Evolutionary conservation across 768 basidiomycete genomes (phyloP), one percentile per base, ranked within the genome.

Genomic region (Hypholoma fasciculare): DNA sequence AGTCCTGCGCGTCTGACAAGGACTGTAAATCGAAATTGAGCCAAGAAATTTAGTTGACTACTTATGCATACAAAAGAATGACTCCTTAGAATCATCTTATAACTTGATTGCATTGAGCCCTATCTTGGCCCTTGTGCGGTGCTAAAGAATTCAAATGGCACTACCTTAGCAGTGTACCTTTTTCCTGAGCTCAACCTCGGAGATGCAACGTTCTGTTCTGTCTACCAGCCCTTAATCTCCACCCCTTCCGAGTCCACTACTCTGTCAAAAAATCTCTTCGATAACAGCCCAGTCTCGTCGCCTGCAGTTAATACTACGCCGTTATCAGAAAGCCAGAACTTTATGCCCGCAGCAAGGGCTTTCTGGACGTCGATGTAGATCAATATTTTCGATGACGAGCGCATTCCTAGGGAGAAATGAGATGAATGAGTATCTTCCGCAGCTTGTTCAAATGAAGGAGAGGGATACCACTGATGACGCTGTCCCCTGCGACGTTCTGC

Each of bases 261-360:
- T 14, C 82, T 79, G 16, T 73, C 62, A 72, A 97, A 98, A 67
- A 84, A 90, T 23, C 82, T 72, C 3, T 84, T 79, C 1, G 72
- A 65, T 12, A 96, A 66, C 55, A 83, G 76, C 0, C 94, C 94
- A 2, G 68, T 65, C 42, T 77, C 77, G 58, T 93, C 77, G 0
- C 96, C 96, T 50, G 85, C 86, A 0, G 92, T 94, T 1, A 98
- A 81, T 11, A 98, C 81, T 17, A 98, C 96, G 2, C 92, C 94
- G 61, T 98, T 98, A 3, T 83, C 77, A 1, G 94, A 96, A 2
- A 93, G 71, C 71, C 83, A 87, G 58, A 98, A 91, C 54, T 80
- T 77, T 70, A 92, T 77, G 1, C 90, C 91, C 1, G 81, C 81
- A 23, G 82, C 79, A 47, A 92, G 72, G 0, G 88, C 90, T 61